Evolutionary conservation across 768 basidiomycete genomes (phyloP).

Genomic region (Hemileccinum rubropunctum): DNA sequence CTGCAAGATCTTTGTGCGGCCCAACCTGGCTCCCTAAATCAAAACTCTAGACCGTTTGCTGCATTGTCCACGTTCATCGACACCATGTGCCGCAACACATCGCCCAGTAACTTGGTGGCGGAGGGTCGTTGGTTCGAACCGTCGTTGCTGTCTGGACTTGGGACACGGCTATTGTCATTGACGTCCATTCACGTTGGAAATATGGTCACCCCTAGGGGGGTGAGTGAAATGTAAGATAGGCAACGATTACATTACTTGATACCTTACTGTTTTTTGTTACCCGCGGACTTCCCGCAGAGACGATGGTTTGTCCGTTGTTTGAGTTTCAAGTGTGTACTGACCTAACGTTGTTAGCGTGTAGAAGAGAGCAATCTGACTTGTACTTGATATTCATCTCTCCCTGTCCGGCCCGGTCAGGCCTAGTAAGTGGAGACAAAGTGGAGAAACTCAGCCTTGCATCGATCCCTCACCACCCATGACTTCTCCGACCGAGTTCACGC

Average conservation of each 20-base stretch:
- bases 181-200: constrained; percentile 14
- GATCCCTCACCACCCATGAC: constrained; percentile 16
- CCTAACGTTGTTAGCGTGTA: not conserved
- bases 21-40: not conserved
- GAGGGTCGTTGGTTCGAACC: constrained; percentile 31
- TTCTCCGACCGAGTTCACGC: constrained; percentile 20
- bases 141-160: constrained; percentile 10
- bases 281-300: constrained; percentile 1
- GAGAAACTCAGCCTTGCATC: too few species aligned
- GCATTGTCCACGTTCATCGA: constrained; percentile 30
- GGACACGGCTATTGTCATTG: constrained; percentile 11
- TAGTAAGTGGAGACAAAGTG: too few species aligned
- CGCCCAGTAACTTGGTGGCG: constrained; percentile 9
- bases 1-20: constrained; percentile 41
- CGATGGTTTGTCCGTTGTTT: constrained; percentile 5
- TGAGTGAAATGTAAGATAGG: constrained; percentile 7
- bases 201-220: constrained; percentile 1
- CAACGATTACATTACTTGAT: constrained; percentile 4
- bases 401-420: too few species aligned
- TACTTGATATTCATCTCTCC: not conserved
- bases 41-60: constrained; percentile 34
- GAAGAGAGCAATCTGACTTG: constrained; percentile 3
- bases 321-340: constrained; percentile 1
- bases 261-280: constrained; percentile 1
- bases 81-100: constrained; percentile 4